A percentile compares a stretch with the other conserved stretches of the same genome.
phyloP scores from a whole-genome alignment of 2,329 filamentous ascomycete species.

The Zymoseptoria brevis region DNA sequence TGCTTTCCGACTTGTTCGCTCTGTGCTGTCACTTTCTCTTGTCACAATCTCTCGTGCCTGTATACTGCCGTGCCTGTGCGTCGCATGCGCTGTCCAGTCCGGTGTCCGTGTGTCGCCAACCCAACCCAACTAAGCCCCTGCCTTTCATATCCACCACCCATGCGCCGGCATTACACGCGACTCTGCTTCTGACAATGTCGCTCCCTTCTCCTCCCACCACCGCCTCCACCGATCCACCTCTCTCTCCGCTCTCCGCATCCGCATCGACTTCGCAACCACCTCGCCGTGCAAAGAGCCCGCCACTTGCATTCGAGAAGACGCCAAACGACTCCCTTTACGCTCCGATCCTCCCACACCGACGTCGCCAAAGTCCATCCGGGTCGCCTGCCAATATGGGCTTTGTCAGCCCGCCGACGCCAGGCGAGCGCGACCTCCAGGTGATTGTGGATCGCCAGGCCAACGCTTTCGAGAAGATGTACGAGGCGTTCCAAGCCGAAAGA shows the following conservation, averaged over 20 bases:
- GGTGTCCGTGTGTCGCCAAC: not conserved
- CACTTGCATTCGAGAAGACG: conserved; percentile 29
- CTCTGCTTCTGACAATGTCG: not conserved
- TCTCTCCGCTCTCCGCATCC: conserved; percentile 1
- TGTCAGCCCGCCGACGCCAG: conserved; percentile 11
- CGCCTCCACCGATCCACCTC: conserved; percentile 1
- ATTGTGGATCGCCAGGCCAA: conserved; percentile 30
- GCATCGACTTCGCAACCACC: conserved; percentile 4
- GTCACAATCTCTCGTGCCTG: not conserved
- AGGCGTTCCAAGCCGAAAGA: conserved; percentile 29
- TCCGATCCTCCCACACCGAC: conserved; percentile 10
- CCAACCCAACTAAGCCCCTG: not conserved
- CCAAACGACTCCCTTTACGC: conserved; percentile 29
- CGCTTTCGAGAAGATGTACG: conserved; percentile 26
- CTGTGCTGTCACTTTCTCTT: not conserved
- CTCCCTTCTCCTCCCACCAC: not conserved
- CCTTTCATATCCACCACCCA: not conserved
- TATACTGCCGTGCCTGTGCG: not conserved
- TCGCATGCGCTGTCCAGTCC: not conserved
- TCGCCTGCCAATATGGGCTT: conserved; percentile 19
- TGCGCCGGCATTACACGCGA: not conserved
- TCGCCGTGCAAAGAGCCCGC: conserved; percentile 26
- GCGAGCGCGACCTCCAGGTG: conserved; percentile 22
- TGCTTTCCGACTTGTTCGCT: not conserved
- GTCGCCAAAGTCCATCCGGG: conserved; percentile 5